Percentiles rank a stretch among this genome's conserved stretches.
Conservation (phyloP, 495 filamentous ascomycete species). For the Wilcoxina mikolae region DNA sequence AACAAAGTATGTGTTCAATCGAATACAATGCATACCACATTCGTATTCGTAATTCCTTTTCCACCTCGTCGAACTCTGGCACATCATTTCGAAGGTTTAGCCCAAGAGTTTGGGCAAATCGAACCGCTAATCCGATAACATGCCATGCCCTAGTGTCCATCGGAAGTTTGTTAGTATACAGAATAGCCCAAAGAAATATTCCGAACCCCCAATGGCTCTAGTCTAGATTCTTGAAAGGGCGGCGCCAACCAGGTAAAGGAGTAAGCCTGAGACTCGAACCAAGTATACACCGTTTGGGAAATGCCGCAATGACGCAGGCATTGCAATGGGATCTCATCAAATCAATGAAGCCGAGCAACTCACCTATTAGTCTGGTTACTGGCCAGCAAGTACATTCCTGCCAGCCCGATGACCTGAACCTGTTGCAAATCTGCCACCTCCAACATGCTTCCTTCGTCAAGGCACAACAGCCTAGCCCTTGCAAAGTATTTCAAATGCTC, state of each 20-base stretch:
- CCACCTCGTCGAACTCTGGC: slow-evolving; percentile 34
- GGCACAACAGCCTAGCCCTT: slow-evolving; percentile 38
- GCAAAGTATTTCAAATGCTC: slow-evolving; percentile 43
- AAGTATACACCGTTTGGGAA: neutral
- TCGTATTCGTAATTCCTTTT: slow-evolving; percentile 43
- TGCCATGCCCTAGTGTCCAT: slow-evolving; percentile 42
- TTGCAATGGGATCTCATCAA: neutral
- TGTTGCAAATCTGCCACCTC: slow-evolving; percentile 43
- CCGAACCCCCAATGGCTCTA: neutral
- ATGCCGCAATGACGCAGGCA: neutral
- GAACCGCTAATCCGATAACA: slow-evolving; percentile 41
- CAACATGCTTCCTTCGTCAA: slow-evolving; percentile 40
- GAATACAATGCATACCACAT: slow-evolving; percentile 49
- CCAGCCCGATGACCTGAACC: slow-evolving; percentile 43
- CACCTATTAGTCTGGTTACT: slow-evolving; percentile 49
- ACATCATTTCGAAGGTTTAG: slow-evolving; percentile 45
- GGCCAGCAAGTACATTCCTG: slow-evolving; percentile 44
- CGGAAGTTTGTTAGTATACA: neutral
- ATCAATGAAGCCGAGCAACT: slow-evolving; percentile 4
- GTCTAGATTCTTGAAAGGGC: neutral
- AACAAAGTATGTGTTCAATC: slow-evolving; percentile 42
- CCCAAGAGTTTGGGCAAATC: slow-evolving; percentile 44
- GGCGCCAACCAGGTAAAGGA: neutral
- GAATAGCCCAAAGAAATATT: neutral
- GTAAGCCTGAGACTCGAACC: neutral